These are phyloP conservation scores for Trichopus zeylanicus DNA, from an alignment of 116 monocot species.

Conservation along the genomic window DNA sequence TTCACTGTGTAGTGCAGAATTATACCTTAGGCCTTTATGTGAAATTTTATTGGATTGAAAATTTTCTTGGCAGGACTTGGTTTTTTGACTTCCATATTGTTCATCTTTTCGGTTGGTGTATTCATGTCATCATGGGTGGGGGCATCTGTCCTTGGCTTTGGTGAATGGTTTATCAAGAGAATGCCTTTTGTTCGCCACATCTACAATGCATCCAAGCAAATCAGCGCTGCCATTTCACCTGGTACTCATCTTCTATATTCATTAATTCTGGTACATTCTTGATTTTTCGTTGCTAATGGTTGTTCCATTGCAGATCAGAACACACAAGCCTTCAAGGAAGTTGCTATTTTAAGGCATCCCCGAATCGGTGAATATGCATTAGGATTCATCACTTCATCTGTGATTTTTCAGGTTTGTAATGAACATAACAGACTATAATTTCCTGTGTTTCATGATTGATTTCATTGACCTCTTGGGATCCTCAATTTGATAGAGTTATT, in stretches of 20 bases:
- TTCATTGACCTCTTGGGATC: not conserved
- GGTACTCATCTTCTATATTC: conserved; percentile 19
- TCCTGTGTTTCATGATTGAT: no score
- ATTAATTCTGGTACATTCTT: not conserved
- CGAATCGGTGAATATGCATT: no score
- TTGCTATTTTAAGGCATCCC: conserved; percentile 79
- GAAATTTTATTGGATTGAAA: not conserved
- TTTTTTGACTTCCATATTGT: conserved; percentile 68
- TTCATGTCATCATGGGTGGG: conserved; percentile 93
- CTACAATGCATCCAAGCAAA: no score
- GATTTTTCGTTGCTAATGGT: conserved; percentile 6
- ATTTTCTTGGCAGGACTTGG: conserved; percentile 49
- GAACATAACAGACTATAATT: no score
- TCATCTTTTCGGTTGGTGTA: conserved; percentile 80
- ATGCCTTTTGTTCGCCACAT: no score
- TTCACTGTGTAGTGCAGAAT: no score
- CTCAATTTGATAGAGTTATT: conserved; percentile 19
- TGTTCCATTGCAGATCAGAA: conserved; percentile 53
- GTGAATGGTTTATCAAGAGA: no score
- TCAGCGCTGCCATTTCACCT: no score
- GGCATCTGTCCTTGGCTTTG: no score
- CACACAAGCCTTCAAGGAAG: conserved; percentile 79
- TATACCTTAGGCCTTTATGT: no score
- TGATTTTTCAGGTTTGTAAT: conserved; percentile 58
- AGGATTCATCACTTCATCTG: no score